These are phyloP conservation scores for Trichoderma arundinaceum DNA, from an alignment of 2,329 filamentous ascomycete species.

Conservation along the genomic window DNA sequence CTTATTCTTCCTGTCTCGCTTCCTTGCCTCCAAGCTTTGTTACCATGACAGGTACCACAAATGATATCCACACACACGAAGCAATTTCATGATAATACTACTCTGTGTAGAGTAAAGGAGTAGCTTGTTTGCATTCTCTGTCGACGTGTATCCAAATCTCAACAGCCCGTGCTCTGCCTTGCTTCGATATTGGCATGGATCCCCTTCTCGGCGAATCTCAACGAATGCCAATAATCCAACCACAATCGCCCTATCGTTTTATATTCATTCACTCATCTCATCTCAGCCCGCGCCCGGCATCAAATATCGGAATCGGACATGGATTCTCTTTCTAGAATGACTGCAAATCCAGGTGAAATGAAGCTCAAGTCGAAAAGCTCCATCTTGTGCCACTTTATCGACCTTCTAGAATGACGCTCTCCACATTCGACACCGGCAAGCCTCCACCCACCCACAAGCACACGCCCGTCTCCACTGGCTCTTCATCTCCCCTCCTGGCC, in stretches of 20 bases:
- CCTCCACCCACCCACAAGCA: slow-evolving; percentile 20
- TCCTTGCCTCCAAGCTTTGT: background rate
- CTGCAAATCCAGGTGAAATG: slow-evolving; percentile 5
- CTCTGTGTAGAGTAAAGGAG: too few relatives aligned
- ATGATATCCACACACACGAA: too few relatives aligned
- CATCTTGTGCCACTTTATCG: slow-evolving; percentile 23
- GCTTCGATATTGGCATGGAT: background rate
- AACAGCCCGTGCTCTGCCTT: background rate
- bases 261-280: background rate
- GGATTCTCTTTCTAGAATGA: background rate
- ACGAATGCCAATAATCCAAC: background rate
- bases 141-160: background rate
- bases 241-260: background rate
- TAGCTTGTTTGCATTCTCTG: too few relatives aligned
- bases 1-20: background rate
- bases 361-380: slow-evolving; percentile 21
- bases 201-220: background rate
- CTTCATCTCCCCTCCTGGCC: slow-evolving; percentile 27
- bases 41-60: too few relatives aligned
- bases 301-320: background rate
- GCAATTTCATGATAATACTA: too few relatives aligned
- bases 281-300: background rate
- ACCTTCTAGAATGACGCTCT: slow-evolving; percentile 35
- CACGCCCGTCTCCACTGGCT: slow-evolving; percentile 18
- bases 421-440: slow-evolving; percentile 20